phyloP scores from a whole-genome alignment of 169 alveolate genomes.

The Cryptosporidium felis region DNA sequence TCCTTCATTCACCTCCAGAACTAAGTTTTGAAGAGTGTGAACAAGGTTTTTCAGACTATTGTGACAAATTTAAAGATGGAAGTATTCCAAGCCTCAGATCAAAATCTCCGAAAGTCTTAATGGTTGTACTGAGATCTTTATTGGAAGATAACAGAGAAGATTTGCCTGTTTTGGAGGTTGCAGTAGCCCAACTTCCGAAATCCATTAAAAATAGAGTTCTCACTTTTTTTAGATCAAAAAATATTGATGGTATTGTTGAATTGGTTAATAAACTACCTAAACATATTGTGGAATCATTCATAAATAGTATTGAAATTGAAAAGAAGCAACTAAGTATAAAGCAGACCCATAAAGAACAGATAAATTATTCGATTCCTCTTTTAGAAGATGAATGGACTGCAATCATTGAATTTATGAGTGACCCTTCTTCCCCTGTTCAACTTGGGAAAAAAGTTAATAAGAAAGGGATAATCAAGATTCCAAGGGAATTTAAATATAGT shows the following conservation, averaged over 20 bases:
- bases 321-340: background rate
- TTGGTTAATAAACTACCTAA: background rate
- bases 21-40: no score
- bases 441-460: background rate
- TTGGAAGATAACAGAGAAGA: conserved; percentile 48
- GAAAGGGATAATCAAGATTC: background rate
- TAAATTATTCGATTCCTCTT: conserved; percentile 2
- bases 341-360: background rate
- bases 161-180: conserved; percentile 7
- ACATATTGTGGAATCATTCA: conserved; percentile 14
- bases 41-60: no score
- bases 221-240: conserved; percentile 27
- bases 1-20: no score
- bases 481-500: conserved; percentile 49
- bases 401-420: conserved; percentile 46
- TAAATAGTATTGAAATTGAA: conserved; percentile 41
- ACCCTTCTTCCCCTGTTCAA: conserved; percentile 50
- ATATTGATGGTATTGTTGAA: conserved; percentile 41
- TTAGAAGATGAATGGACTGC: conserved; percentile 69
- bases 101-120: conserved; percentile 40
- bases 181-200: conserved; percentile 44
- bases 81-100: background rate
- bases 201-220: background rate
- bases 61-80: background rate
- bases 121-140: conserved; percentile 1